phyloP scores from a whole-genome alignment of 805 yeast genomes.

The Sugiyamaella mastotermitis region DNA sequence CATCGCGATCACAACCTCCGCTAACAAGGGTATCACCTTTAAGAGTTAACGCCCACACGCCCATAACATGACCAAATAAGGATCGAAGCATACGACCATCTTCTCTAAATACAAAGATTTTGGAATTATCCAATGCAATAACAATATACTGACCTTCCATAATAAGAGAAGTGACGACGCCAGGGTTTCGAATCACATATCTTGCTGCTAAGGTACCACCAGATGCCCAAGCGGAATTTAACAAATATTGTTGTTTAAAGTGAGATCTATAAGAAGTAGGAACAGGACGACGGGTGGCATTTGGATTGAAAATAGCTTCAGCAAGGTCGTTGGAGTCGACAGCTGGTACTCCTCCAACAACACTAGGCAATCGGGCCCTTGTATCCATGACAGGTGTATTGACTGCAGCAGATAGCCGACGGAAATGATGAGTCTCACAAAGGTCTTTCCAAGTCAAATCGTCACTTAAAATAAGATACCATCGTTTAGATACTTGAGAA shows the following conservation, averaged over 20 bases:
- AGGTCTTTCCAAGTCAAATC: constrained; percentile 38
- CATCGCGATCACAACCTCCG: constrained; percentile 95
- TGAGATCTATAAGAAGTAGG: constrained; percentile 34
- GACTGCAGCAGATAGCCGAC: constrained; percentile 33
- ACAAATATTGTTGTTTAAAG: constrained; percentile 35
- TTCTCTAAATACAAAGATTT: constrained; percentile 36
- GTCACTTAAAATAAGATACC: constrained; percentile 46
- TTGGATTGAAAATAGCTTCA: constrained; percentile 12
- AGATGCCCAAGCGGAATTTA: constrained; percentile 34
- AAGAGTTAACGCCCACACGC: constrained; percentile 94
- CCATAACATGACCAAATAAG: constrained; percentile 95
- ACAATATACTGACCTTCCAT: constrained; percentile 34
- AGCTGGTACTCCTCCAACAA: constrained; percentile 12
- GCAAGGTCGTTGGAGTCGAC: constrained; percentile 6
- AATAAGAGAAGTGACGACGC: constrained; percentile 35
- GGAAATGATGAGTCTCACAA: constrained; percentile 32
- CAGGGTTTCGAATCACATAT: constrained; percentile 32
- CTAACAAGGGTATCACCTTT: constrained; percentile 87
- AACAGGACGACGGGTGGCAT: constrained; percentile 16
- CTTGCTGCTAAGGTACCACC: constrained; percentile 37
- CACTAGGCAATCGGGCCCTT: constrained; percentile 12
- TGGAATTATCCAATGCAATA: constrained; percentile 39
- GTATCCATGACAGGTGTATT: background rate
- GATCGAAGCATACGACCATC: constrained; percentile 56
- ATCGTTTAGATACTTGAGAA: constrained; percentile 80